Conservation (phyloP, 495 filamentous ascomycete genomes). For the Hypoxylon subgilvum region DNA sequence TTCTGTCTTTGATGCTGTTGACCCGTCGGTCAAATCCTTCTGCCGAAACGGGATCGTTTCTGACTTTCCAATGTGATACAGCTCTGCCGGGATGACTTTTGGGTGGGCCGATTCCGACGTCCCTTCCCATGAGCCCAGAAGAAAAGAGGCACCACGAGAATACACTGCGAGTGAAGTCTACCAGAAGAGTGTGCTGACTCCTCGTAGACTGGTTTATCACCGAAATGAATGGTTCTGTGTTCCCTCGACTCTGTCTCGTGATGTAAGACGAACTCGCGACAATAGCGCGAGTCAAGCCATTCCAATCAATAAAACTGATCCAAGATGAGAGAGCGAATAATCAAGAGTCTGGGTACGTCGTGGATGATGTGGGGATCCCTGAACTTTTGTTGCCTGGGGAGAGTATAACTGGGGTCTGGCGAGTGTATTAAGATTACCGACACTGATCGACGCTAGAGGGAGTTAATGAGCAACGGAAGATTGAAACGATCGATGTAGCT, state of each 20-base stretch:
- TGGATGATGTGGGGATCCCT: constrained; percentile 16
- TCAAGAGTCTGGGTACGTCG: not conserved
- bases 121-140: not conserved
- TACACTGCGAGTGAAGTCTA: not conserved
- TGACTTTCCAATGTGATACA: not conserved
- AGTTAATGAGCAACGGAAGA: constrained; percentile 11
- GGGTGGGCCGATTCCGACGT: not conserved
- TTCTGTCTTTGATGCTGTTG: not conserved
- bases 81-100: not conserved
- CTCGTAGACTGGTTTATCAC: too few relatives aligned
- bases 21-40: not conserved
- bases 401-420: constrained; percentile 7
- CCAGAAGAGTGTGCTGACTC: too few relatives aligned
- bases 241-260: not conserved
- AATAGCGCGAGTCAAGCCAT: not conserved
- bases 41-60: not conserved
- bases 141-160: not conserved
- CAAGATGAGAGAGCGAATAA: constrained; percentile 3
- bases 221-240: not conserved
- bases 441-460: constrained; percentile 22
- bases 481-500: constrained; percentile 29
- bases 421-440: constrained; percentile 28
- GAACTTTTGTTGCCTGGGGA: constrained; percentile 34
- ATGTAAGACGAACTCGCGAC: constrained; percentile 1
- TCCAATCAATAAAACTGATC: not conserved